Base-by-base conservation (phyloP, 202 grass and related monocot genomes). In the Carex arenaria region DNA sequence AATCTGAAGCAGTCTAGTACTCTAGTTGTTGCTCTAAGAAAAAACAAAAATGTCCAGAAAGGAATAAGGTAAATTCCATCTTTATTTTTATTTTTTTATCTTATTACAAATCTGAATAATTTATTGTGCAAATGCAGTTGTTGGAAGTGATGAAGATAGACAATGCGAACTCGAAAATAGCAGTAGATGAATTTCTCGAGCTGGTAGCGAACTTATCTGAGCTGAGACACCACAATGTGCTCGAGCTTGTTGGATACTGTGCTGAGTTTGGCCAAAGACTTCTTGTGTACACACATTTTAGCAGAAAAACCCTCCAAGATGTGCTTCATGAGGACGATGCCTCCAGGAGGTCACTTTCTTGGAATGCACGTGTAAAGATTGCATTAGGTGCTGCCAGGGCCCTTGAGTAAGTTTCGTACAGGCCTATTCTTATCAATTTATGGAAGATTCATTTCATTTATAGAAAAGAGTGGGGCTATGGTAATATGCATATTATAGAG, bases 141-240 rank as follows among this genome's bases (percentile, higher is more conserved):
- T 64, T 96, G 83, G 91, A 95, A 79, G 89, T 99, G 65, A 80
- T 94, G 93, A 99, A 94, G 87, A 76, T 99, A 67, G 88, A 99
- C 68, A 94, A 89, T 67, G n/a, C 67, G 52, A 91, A 92, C 28
- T 89, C 89, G 81, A 91, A 75, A 81, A 92, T 99, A 40, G 85
- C 89, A n/a, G 88, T 92, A 40, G 91, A 94, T 73, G 87, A 94
- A 55, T 96, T 99, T 87, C 79, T 87, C 72, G 91, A 92, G 69
- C 17, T 89, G 63, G 79, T 94, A 45, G 7, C 31, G 9, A 78
- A 26, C 71, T 86, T 99, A 59, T 94, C 91, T 81, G 53, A 86
- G 51, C 84, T 99, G 36, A 91, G 86, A 77, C 87, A 99, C 85
- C 89, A 89, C 62, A 90, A 96, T 73, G 87, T 92, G 61, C 83